These are phyloP conservation scores for Radiomyces spectabilis DNA, from an alignment of 192 early-diverging fungal species.

Conservation along the genomic window DNA sequence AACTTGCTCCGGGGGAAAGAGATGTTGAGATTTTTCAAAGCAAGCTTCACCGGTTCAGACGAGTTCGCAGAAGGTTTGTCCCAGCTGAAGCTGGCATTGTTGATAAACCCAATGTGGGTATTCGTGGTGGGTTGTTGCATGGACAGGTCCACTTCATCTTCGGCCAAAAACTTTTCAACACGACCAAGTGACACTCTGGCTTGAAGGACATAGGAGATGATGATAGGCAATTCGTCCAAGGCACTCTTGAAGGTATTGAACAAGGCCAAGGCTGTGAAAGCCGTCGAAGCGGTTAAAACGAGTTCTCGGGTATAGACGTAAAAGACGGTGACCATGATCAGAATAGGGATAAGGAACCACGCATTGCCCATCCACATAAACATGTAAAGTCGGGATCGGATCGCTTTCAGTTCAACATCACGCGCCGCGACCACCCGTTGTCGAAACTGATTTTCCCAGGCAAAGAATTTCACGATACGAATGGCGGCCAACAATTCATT, in stretches of 20 bases:
- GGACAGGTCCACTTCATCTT: constrained; percentile 49
- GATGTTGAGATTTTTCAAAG: constrained; percentile 56
- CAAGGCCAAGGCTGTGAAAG: constrained; percentile 63
- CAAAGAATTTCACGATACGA: constrained; percentile 88
- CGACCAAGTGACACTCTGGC: constrained; percentile 58
- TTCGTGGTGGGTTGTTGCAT: not conserved
- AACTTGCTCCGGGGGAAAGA: constrained; percentile 61
- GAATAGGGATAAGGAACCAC: constrained; percentile 49
- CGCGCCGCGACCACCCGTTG: constrained; percentile 56
- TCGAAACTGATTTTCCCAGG: constrained; percentile 72
- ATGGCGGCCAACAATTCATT: constrained; percentile 87
- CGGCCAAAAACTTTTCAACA: constrained; percentile 66
- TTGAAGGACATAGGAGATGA: constrained; percentile 50
- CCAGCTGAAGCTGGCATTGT: constrained; percentile 61
- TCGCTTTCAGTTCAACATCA: constrained; percentile 47
- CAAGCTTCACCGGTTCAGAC: constrained; percentile 30
- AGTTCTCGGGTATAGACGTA: constrained; percentile 52
- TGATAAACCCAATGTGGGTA: constrained; percentile 51
- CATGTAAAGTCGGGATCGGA: constrained; percentile 40
- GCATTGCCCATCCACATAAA: constrained; percentile 51
- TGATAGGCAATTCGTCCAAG: constrained; percentile 54
- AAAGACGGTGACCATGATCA: constrained; percentile 55
- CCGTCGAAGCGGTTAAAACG: constrained; percentile 51
- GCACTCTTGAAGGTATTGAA: constrained; percentile 62
- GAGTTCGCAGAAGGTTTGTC: constrained; percentile 8